Evolutionary conservation across 768 basidiomycete genomes (phyloP), one percentile per base, ranked within the genome.

Genomic region (Asterophora lycoperdoides): DNA sequence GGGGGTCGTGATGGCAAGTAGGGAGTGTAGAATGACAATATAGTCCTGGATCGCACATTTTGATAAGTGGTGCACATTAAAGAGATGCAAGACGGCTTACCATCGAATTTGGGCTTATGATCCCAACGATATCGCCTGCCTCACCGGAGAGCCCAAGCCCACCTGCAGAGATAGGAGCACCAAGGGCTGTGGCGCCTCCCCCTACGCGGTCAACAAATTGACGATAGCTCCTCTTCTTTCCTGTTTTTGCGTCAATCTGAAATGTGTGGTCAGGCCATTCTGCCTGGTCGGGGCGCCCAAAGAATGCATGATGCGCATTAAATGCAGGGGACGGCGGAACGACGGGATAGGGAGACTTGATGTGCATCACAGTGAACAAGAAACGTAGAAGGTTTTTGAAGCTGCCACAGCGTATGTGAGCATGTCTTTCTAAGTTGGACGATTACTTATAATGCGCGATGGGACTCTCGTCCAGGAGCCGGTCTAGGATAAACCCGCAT

Each of bases 71-170:
- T 26, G 35, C 18, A 23, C 32, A n/a, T 14, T 43, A 37, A 14
- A 23, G 33, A 7, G 33, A 30, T 23, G 19, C 35, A 26, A 44
- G 17, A 23, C 23, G 23, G 63, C 79, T 54, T 64, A 86, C 88
- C 61, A 81, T 59, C 30, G 77, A 82, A 59, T 89, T 90, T 39
- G 83, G 75, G 63, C 78, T 79, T 59, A 88, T 74, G 13, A 90
- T 77, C 5, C 84, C 88, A 15, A 88, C 71, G 18, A 87, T 77
- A 44, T 85, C 82, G 0, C 70, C 71, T 15, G 74, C 68, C 35
- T 68, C 68, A 0, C 63, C 61, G 5, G 63, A 57, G 9, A 89
- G 59, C 0, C 76, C 84, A 1, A 86, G 67, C 0, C 87, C 84
- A 0, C 84, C 84, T 14, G 74, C 60, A 0, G 65, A 54, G 10